Conservation (phyloP, 768 basidiomycete genomes). For the Tricholoma sp. region DNA sequence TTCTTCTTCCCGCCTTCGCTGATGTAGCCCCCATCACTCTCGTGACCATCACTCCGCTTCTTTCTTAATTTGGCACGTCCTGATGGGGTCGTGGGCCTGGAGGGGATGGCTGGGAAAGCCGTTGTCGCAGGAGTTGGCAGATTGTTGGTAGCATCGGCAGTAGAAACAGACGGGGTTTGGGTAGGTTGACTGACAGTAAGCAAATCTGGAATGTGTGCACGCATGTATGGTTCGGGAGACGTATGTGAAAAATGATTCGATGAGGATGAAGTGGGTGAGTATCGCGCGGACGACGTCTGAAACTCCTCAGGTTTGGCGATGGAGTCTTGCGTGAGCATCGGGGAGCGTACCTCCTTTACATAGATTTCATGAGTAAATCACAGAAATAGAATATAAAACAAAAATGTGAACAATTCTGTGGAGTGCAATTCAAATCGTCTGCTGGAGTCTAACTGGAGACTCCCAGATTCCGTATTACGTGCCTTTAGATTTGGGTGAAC, state of each 20-base stretch:
- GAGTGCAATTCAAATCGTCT: neutral
- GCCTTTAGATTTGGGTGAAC: neutral
- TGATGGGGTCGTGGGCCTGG: conserved; percentile 11
- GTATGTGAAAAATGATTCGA: conserved; percentile 6
- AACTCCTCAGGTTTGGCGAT: conserved; percentile 32
- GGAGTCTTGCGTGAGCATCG: conserved; percentile 27
- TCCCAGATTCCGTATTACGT: neutral
- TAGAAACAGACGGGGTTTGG: conserved; percentile 1
- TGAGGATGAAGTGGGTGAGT: conserved; percentile 15
- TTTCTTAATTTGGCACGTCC: conserved; percentile 35
- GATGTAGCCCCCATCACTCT: conserved; percentile 48
- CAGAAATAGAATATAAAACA: neutral
- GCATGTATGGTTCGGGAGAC: conserved; percentile 8
- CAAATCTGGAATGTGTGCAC: conserved; percentile 8
- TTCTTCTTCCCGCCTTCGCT: conserved; percentile 36
- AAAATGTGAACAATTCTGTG: neutral
- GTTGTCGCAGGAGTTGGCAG: conserved; percentile 1
- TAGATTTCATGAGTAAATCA: neutral
- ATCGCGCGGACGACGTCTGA: conserved; percentile 20
- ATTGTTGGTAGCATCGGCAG: conserved; percentile 1
- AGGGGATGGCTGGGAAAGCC: conserved; percentile 23
- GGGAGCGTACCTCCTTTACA: conserved; percentile 19
- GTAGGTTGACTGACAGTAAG: neutral
- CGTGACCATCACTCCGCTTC: conserved; percentile 42
- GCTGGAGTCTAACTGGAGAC: neutral